Evolutionary conservation across 257 asterid genomes (phyloP).

Genomic region (Solanum bukasovii): DNA sequence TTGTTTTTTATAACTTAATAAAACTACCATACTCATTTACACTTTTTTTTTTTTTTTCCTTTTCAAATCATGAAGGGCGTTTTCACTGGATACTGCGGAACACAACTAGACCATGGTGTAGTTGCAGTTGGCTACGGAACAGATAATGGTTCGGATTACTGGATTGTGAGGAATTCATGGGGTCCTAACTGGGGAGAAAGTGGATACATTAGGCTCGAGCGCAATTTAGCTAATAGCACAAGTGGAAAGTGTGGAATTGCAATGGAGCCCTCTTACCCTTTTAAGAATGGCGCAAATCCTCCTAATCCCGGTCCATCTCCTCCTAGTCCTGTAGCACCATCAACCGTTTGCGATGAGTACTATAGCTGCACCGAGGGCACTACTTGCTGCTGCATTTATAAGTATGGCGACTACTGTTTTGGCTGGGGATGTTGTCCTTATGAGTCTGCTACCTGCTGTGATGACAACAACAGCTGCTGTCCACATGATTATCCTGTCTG

Average conservation of each 20-base stretch:
- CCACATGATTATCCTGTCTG: slow-evolving; percentile 81
- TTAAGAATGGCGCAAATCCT: slow-evolving; percentile 62
- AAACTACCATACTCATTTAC: not conserved
- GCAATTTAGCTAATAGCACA: slow-evolving; percentile 33
- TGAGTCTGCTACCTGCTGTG: slow-evolving; percentile 87
- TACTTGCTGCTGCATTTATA: slow-evolving; percentile 74
- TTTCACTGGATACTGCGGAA: slow-evolving; percentile 71
- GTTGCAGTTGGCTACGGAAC: slow-evolving; percentile 77
- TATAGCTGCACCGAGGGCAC: slow-evolving; percentile 52
- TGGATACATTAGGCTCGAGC: slow-evolving; percentile 70
- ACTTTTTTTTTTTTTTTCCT: not conserved
- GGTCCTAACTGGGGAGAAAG: slow-evolving; percentile 78
- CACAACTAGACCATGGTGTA: slow-evolving; percentile 76
- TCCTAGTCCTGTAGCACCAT: slow-evolving; percentile 62
- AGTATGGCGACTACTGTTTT: slow-evolving; percentile 44
- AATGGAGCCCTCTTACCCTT: slow-evolving; percentile 73
- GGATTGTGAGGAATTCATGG: slow-evolving; percentile 90
- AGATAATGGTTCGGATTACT: slow-evolving; percentile 56
- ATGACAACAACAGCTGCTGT: slow-evolving; percentile 78
- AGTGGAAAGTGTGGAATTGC: slow-evolving; percentile 88
- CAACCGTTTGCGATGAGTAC: slow-evolving; percentile 59
- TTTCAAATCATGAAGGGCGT: slow-evolving; percentile 42
- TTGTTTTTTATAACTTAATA: not conserved
- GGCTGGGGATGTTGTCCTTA: slow-evolving; percentile 94
- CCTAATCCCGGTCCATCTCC: slow-evolving; percentile 90